Evolutionary conservation across 2,329 filamentous ascomycete species (phyloP), one percentile per base, ranked within the genome.

Genomic region (Sarocladiaceae sp.): DNA sequence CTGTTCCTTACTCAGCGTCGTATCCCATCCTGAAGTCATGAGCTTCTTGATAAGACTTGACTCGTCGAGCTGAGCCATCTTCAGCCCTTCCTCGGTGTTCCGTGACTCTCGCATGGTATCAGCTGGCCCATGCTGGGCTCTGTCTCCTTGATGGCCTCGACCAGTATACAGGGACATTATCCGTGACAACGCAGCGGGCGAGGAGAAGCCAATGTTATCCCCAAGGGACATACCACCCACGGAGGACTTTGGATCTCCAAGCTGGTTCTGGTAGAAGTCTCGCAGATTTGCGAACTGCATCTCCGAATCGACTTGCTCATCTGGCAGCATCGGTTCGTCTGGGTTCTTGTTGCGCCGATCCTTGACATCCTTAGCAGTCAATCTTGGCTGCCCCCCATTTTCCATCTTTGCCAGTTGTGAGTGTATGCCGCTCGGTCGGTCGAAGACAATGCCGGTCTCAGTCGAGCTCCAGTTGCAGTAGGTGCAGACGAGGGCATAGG

Each of bases 381-480:
- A 59, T 33, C 72, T 70, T 3, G 68, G 62, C 32, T 68, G 60
- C 5, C 79, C 78, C 26, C 78, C 78, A 50, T 82, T 80, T 32
- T 80, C 80, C 46, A 93, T 65, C 54, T 83, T 85, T 29, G 82
- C 69, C 7, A 95, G 70, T 60, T 98, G 93, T 21, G 77, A 74
- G 51, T 87, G 83, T 49, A 98, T 89, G 49, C 88, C 88, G 47
- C 87, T 93, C 9, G 86, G 82, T 55, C 91, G 90, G 56, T 91
- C 88, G 59, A 98, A 94, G 55, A 87, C 81, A 62, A 98, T 83
- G 29, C 85, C 88, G 33, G 95, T 86, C 59, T 98, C 93, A 43
- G 84, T 76, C 2, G 89, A 91, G 50, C 80, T 88, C 93, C 93
- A 98, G 62, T 86, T 82, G 69, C 93, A 98, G 65, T 95, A 95